A percentile compares a stretch with the other conserved stretches of the same genome.
phyloP scores from a whole-genome alignment of 2,329 filamentous ascomycete genomes.

The Fusarium acutatum region DNA sequence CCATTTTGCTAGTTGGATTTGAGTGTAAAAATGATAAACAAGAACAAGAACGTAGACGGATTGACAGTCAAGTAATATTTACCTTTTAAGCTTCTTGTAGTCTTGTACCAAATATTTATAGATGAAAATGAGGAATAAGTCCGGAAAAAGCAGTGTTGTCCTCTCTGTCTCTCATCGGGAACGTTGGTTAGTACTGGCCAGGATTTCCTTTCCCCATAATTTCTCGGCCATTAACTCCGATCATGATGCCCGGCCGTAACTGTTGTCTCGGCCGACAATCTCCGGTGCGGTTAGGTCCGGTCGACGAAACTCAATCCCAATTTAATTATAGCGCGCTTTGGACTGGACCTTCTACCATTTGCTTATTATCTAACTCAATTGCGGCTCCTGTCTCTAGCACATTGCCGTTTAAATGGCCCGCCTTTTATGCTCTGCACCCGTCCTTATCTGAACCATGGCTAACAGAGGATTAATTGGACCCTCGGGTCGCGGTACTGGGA shows the following conservation, averaged over 20 bases:
- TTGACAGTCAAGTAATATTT: not conserved
- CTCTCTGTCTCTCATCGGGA: not conserved
- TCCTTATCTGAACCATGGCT: not conserved
- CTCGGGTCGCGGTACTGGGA: rapidly evolving
- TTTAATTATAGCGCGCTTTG: rapidly evolving
- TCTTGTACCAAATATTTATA: rapidly evolving
- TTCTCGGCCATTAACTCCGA: not conserved
- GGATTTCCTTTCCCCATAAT: not conserved
- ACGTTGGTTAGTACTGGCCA: rapidly evolving
- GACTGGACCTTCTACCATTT: not conserved
- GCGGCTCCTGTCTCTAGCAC: not conserved
- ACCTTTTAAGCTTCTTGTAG: rapidly evolving
- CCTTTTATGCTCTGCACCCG: rapidly evolving
- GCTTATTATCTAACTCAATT: not conserved
- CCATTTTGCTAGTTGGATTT: not conserved
- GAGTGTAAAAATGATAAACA: not conserved
- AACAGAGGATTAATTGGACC: not conserved
- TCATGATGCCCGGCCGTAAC: not conserved
- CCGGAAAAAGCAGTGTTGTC: not conserved
- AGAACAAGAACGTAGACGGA: not conserved
- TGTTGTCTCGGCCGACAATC: not conserved
- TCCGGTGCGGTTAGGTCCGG: not conserved
- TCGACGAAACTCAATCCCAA: slow-evolving; percentile 45
- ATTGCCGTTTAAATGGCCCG: rapidly evolving
- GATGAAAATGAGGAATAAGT: rapidly evolving